These are phyloP conservation scores for Boletus semigastroideus DNA, from an alignment of 1,284 basidiomycete species.

Conservation along the genomic window DNA sequence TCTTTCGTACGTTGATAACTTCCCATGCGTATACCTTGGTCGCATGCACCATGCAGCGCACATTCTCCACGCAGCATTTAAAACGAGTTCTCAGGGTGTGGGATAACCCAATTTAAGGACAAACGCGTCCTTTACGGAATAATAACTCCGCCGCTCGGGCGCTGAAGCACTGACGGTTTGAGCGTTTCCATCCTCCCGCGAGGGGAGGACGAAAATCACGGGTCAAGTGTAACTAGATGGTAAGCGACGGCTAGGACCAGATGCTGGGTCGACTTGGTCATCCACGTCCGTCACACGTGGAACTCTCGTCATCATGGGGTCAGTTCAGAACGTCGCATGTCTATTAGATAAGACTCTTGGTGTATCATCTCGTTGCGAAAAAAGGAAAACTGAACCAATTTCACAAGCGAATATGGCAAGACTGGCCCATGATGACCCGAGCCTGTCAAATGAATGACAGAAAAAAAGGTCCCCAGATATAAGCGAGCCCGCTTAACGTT, in stretches of 20 bases:
- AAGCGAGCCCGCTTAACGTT: not conserved
- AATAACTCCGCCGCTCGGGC: not conserved
- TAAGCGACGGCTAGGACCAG: not conserved
- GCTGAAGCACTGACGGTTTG: no score
- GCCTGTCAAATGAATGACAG: not conserved
- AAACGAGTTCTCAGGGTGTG: not conserved
- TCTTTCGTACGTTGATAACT: not conserved
- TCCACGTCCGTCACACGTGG: slow-evolving; percentile 1
- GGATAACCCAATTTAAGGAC: no score
- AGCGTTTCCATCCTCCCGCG: slow-evolving; percentile 1
- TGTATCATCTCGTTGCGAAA: not conserved
- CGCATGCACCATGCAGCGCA: not conserved
- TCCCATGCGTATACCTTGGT: not conserved
- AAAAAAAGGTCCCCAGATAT: not conserved
- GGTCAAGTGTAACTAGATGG: not conserved
- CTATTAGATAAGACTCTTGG: slow-evolving; percentile 2
- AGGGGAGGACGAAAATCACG: not conserved
- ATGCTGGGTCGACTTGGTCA: not conserved
- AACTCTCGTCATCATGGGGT: not conserved
- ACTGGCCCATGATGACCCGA: no score
- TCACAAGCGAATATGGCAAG: no score
- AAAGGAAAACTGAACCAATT: not conserved
- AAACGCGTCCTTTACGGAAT: not conserved
- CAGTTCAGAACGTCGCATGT: not conserved
- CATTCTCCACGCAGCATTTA: not conserved